Percentiles rank a stretch among this genome's conserved stretches.
These are phyloP conservation scores for Colletotrichum noveboracense DNA, from an alignment of 2,329 filamentous ascomycete genomes.

Conservation along the genomic window DNA sequence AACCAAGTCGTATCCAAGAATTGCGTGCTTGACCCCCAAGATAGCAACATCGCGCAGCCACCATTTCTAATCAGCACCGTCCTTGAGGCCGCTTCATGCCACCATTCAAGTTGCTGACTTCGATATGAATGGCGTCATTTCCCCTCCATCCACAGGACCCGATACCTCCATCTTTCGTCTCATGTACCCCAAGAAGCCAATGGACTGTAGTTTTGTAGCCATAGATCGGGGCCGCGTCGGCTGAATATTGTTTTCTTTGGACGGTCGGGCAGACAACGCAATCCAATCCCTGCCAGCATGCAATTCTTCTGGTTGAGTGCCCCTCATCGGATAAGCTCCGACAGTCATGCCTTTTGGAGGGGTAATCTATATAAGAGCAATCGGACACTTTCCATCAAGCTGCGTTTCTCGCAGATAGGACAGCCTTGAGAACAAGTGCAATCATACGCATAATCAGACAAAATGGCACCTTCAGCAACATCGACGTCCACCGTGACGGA, in stretches of 20 bases:
- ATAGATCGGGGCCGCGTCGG: constrained; percentile 3
- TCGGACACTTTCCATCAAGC: background rate
- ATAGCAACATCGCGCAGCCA: constrained; percentile 17
- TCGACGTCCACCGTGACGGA: constrained; percentile 31
- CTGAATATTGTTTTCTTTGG: background rate
- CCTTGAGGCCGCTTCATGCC: background rate
- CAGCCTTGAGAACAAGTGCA: background rate
- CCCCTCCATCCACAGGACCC: background rate
- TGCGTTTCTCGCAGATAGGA: too few species aligned
- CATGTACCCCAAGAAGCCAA: background rate
- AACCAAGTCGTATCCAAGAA: background rate
- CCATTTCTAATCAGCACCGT: constrained; percentile 9
- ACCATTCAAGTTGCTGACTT: background rate
- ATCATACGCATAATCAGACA: background rate
- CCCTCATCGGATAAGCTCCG: constrained; percentile 9
- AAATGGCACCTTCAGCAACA: constrained; percentile 39
- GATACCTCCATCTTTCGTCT: background rate
- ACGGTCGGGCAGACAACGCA: constrained; percentile 31
- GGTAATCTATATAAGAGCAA: constrained; percentile 13
- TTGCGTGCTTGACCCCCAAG: constrained; percentile 15
- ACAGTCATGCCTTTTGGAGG: background rate
- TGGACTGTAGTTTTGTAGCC: background rate
- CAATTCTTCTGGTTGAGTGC: constrained; percentile 2
- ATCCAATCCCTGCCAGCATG: constrained; percentile 57
- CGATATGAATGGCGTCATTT: constrained; percentile 14